phyloP scores from a whole-genome alignment of 345 rosid genomes.

The Acer campestre region DNA sequence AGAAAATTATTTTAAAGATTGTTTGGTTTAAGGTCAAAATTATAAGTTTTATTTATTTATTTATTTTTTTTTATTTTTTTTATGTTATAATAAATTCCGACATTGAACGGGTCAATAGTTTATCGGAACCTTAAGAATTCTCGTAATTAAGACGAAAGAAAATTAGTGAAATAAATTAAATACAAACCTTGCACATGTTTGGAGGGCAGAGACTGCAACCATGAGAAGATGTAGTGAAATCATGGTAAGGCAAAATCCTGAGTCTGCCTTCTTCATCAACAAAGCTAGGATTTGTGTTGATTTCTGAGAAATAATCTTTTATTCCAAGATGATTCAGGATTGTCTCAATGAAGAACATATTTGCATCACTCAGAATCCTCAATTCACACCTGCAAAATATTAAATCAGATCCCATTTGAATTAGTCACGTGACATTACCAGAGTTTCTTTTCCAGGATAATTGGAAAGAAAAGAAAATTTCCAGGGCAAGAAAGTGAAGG shows the following conservation, averaged over 20 bases:
- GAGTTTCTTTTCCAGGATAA: neutral
- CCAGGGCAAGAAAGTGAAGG: neutral
- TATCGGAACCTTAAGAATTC: too few relatives aligned
- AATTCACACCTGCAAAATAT: constrained; percentile 65
- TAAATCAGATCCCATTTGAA: neutral
- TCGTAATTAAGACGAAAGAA: neutral
- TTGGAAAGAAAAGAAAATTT: neutral
- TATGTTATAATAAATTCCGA: too few relatives aligned
- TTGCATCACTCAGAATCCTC: constrained; percentile 82
- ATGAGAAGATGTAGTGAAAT: constrained; percentile 57
- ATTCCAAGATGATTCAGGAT: constrained; percentile 65
- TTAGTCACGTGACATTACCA: neutral
- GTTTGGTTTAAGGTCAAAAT: too few relatives aligned
- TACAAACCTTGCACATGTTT: constrained; percentile 87
- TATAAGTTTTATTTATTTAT: too few relatives aligned
- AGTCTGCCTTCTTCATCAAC: constrained; percentile 58
- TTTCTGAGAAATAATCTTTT: constrained; percentile 65
- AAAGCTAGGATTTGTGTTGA: constrained; percentile 69
- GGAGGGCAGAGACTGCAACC: constrained; percentile 82
- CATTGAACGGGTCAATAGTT: too few relatives aligned
- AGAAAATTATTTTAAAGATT: too few relatives aligned
- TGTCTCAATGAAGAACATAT: constrained; percentile 76
- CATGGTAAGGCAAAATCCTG: constrained; percentile 67
- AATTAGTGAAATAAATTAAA: neutral
- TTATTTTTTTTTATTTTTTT: too few relatives aligned